Conservation (phyloP, 192 early-diverging fungal genomes). For the Entomortierella lignicola region DNA sequence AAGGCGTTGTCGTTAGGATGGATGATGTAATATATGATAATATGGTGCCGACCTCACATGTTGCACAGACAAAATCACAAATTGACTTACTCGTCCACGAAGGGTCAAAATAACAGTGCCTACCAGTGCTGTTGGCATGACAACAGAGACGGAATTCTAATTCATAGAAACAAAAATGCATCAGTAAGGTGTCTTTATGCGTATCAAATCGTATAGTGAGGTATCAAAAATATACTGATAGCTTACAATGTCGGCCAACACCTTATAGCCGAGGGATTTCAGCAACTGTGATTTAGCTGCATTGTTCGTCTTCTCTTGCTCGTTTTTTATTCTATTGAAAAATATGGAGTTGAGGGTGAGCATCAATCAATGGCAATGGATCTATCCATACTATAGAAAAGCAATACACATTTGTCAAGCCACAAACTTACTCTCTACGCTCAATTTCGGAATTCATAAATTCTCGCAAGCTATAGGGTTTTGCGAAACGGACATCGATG, state of each 20-base stretch:
- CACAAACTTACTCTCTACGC: constrained; percentile 61
- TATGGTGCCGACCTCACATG: too few species aligned
- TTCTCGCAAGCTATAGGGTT: constrained; percentile 75
- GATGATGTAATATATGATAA: too few species aligned
- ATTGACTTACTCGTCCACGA: constrained; percentile 78
- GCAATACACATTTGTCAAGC: neutral
- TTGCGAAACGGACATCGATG: constrained; percentile 84
- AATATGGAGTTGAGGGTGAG: neutral
- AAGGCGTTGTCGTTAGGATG: neutral
- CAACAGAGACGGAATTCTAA: constrained; percentile 78
- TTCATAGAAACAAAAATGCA: neutral
- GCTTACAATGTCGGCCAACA: constrained; percentile 70
- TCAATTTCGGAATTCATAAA: constrained; percentile 73
- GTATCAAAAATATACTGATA: too few species aligned
- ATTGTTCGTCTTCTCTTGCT: constrained; percentile 40
- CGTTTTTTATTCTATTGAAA: constrained; percentile 38
- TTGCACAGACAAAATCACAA: neutral
- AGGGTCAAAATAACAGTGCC: constrained; percentile 84
- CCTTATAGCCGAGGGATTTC: constrained; percentile 77
- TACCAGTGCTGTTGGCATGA: constrained; percentile 89
- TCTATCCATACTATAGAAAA: neutral
- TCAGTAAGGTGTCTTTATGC: neutral
- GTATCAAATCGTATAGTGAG: too few species aligned
- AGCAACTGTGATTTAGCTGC: constrained; percentile 67
- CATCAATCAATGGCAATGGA: neutral